These are phyloP conservation scores for Cercospora berteroae DNA, from an alignment of 2,329 filamentous ascomycete species.

Conservation along the genomic window DNA sequence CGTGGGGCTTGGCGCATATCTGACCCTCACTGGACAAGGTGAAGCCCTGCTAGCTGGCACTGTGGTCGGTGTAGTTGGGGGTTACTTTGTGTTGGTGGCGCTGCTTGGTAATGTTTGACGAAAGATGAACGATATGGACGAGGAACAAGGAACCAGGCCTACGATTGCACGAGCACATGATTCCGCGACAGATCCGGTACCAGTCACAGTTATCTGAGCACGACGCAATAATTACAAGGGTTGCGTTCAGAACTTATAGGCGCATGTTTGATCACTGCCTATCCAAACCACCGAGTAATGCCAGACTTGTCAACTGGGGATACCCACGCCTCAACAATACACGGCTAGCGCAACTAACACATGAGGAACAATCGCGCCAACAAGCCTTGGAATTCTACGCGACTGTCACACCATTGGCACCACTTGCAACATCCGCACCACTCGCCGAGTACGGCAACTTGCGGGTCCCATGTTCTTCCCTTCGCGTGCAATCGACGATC, in stretches of 20 bases:
- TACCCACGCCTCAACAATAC: background rate
- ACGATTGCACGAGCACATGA: background rate
- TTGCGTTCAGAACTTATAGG: background rate
- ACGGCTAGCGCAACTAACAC: background rate
- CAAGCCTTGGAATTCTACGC: background rate
- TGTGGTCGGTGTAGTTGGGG: conserved; percentile 34
- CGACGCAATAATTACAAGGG: background rate
- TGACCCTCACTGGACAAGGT: conserved; percentile 51
- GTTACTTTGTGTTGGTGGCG: conserved; percentile 27
- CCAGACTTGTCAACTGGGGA: background rate
- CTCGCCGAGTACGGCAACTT: background rate
- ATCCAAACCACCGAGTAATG: background rate
- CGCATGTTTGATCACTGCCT: background rate
- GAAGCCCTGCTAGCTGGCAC: conserved; percentile 39
- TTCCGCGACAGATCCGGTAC: background rate
- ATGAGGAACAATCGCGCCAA: background rate
- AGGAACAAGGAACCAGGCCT: background rate
- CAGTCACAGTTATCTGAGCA: background rate
- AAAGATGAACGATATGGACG: too few species aligned
- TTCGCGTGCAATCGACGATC: conserved; percentile 5
- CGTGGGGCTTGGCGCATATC: conserved; percentile 58
- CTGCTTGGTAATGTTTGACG: conserved; percentile 12
- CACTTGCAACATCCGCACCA: background rate
- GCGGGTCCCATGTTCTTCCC: background rate
- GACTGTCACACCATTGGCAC: background rate